Conservation (phyloP, 1,139 yeast species). For the Suhomyces bribrorum region DNA sequence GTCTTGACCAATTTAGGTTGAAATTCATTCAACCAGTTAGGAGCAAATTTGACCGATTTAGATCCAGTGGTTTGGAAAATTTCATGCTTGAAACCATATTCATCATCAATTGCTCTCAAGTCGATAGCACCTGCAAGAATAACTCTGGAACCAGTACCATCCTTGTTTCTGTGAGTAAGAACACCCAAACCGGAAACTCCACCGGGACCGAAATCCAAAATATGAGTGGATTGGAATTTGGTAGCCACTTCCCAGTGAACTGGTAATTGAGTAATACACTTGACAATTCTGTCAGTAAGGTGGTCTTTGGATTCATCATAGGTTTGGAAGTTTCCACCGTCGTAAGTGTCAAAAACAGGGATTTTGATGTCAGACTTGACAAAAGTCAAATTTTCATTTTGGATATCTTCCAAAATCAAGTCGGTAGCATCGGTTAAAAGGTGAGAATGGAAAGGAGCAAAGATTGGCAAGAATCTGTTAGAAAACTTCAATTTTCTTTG, state of each 20-base stretch:
- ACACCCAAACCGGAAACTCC: constrained; percentile 97
- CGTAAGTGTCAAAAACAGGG: constrained; percentile 90
- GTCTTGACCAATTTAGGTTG: constrained; percentile 84
- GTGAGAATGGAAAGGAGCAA: constrained; percentile 96
- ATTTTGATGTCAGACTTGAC: constrained; percentile 58
- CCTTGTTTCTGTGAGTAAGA: constrained; percentile 94
- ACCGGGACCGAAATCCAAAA: constrained; percentile 98
- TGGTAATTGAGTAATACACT: constrained; percentile 82
- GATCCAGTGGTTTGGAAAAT: constrained; percentile 67
- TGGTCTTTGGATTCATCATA: constrained; percentile 40
- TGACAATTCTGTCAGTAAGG: constrained; percentile 62
- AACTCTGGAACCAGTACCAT: constrained; percentile 96
- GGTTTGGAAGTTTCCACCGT: constrained; percentile 75
- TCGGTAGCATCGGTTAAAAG: constrained; percentile 73
- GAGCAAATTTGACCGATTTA: constrained; percentile 72
- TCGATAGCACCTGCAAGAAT: constrained; percentile 93
- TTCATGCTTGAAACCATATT: constrained; percentile 95
- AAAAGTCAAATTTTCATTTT: constrained; percentile 53
- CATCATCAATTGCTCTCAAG: constrained; percentile 60
- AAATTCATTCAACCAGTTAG: constrained; percentile 88
- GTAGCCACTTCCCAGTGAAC: constrained; percentile 96
- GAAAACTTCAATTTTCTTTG: constrained; percentile 92
- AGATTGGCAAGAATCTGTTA: constrained; percentile 91
- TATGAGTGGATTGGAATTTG: constrained; percentile 75
- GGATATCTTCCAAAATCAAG: constrained; percentile 65